Evolutionary conservation across 106 monocot genomes (phyloP), one percentile per base, ranked within the genome.

Genomic region (Dendrobium catenatum): DNA sequence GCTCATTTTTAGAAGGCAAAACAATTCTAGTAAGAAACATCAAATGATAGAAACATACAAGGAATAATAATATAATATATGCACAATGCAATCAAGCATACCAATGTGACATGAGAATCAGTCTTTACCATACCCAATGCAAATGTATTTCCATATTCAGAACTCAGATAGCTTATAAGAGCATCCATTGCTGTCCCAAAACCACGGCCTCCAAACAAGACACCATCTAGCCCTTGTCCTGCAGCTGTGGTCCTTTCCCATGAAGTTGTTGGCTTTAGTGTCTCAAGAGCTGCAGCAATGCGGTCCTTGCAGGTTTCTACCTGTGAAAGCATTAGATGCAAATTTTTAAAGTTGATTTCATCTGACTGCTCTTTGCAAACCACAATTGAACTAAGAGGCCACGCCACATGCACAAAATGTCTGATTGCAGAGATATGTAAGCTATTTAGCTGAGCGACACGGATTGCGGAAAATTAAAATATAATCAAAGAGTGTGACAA

Each of bases 141-240:
- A 95, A 93, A 99, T 74, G 93, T 95, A 74, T 82, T 91, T 37
- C 95, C 99, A 88, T 95, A 99, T 86, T 93, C 95, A 70, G 95
- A 93, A 90, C 95, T 88, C 73, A 99, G 80, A 85, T 99, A 99
- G 66, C 77, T 89, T 78, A 93, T 83, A 44, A 99, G 90, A 82
- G 90, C 88, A 48, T 90, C 87, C 91, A 99, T 93, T 81, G 95
- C 93, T 29, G 83, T 84, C 40, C 99, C 99, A 85, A 99, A 99
- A 16, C 99, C 99, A 58, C 99, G 85, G 11, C 93, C 99, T 44
- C 99, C 95, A 67, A 93, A 80, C 77, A 93, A 86, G 15, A 93
- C 87, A 64, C 93, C 91, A 80, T 99, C 99, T 26, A 85, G 20
- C 26, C 84, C 91, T 85, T 99, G 95, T 79, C 87, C 91, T 56